Evolutionary conservation across 225 moss, liverwort and hornwort species (phyloP).

Genomic region (Bryoerythrophyllum caledonicum): DNA sequence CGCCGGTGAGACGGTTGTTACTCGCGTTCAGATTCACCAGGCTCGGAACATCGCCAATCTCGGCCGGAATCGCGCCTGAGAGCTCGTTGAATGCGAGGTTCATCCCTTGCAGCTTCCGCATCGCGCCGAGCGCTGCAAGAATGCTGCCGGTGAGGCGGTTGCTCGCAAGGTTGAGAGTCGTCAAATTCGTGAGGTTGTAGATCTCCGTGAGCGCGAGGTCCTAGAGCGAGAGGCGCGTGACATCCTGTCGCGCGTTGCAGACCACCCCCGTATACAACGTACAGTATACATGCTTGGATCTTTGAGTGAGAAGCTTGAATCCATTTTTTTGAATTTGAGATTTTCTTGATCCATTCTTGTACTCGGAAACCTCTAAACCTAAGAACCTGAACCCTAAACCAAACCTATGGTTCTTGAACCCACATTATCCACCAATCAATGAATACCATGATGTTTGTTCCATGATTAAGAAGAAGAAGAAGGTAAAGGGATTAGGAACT

Average conservation of each 20-base stretch:
- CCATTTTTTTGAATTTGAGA: too few species aligned
- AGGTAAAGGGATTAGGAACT: too few species aligned
- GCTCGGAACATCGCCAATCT: constrained; percentile 19
- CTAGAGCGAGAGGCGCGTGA: constrained; percentile 40
- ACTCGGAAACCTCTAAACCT: too few species aligned
- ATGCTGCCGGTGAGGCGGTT: constrained; percentile 32
- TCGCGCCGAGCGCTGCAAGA: constrained; percentile 18
- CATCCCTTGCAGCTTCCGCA: constrained; percentile 28
- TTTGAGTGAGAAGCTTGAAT: too few species aligned
- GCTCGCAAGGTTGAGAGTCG: constrained; percentile 13
- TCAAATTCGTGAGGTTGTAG: constrained; percentile 20
- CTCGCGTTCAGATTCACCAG: constrained; percentile 26
- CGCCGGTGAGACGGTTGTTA: constrained; percentile 22
- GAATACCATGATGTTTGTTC: too few species aligned
- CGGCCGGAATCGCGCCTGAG: constrained; percentile 22
- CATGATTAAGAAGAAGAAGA: too few species aligned
- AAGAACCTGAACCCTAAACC: too few species aligned
- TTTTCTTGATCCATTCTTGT: too few species aligned
- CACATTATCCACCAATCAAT: too few species aligned
- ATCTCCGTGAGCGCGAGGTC: constrained; percentile 13
- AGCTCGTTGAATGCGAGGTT: constrained; percentile 29
- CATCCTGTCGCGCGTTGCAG: constrained; percentile 33
- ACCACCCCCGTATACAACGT: constrained; percentile 33
- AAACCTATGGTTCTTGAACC: too few species aligned
- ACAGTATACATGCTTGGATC: too few species aligned